phyloP scores from a whole-genome alignment of 331 rosid genomes.

The Quercus lobata region DNA sequence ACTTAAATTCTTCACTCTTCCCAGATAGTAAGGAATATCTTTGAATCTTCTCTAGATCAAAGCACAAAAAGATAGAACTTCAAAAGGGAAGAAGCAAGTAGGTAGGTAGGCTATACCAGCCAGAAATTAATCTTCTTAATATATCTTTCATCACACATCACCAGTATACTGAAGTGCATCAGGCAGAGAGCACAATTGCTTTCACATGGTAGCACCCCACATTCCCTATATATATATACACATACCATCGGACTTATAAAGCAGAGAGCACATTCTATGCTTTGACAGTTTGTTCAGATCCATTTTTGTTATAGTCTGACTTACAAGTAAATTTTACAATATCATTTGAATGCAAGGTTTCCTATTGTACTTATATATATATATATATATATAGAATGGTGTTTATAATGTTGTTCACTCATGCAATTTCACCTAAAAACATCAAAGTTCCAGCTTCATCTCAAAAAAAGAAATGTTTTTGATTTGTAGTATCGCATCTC shows the following conservation, averaged over 20 bases:
- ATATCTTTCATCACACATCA: background rate
- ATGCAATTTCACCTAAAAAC: background rate
- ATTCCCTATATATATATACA: background rate
- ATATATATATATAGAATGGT: background rate
- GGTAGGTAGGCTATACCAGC: background rate
- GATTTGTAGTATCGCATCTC: constrained; percentile 76
- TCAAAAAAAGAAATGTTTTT: background rate
- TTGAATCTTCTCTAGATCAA: background rate
- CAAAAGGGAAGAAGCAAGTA: background rate
- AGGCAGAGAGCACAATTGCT: background rate
- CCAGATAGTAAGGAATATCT: background rate
- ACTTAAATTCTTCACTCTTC: background rate
- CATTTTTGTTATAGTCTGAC: background rate
- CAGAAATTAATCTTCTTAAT: background rate
- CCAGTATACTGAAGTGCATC: background rate
- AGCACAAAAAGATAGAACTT: background rate
- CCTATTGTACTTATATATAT: background rate
- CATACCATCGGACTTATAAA: too few species aligned
- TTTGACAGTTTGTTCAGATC: background rate
- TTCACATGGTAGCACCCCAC: background rate
- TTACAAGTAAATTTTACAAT: background rate
- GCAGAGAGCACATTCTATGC: too few species aligned
- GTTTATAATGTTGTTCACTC: background rate
- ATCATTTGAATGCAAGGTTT: background rate
- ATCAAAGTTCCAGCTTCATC: background rate